These are phyloP conservation scores for Penicillium subrubescens DNA, from an alignment of 495 filamentous ascomycete species.

Conservation along the genomic window DNA sequence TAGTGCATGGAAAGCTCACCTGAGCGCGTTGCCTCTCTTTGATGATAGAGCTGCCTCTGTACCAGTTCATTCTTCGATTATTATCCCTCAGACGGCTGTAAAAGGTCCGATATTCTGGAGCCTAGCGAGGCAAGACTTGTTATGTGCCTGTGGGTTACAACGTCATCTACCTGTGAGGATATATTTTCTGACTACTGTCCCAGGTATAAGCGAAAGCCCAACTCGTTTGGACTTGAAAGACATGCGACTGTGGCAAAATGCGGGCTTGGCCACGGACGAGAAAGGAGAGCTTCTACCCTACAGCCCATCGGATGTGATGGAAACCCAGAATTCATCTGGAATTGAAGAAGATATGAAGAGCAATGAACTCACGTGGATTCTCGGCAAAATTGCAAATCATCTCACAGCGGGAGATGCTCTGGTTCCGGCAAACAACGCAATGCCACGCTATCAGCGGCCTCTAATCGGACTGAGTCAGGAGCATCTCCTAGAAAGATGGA, in stretches of 20 bases:
- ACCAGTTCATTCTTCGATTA: background rate
- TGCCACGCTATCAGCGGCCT: background rate
- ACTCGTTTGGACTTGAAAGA: constrained; percentile 27
- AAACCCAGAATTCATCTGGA: background rate
- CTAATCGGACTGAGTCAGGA: background rate
- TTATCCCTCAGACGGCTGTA: background rate
- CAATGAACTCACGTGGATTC: background rate
- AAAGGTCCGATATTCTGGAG: background rate
- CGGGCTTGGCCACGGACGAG: constrained; percentile 19
- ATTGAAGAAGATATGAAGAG: background rate
- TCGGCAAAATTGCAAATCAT: background rate
- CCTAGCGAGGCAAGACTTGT: background rate
- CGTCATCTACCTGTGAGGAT: background rate
- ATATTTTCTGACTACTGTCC: background rate
- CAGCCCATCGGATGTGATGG: background rate
- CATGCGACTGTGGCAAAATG: constrained; percentile 25
- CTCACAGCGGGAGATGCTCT: background rate
- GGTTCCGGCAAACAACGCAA: background rate
- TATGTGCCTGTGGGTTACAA: background rate
- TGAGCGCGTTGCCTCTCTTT: background rate
- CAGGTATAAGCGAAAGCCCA: constrained; percentile 24
- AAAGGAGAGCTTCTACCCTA: constrained; percentile 14
- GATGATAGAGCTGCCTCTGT: background rate
- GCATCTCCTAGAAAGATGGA: background rate
- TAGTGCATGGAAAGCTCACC: background rate